phyloP scores from a whole-genome alignment of 2,329 filamentous ascomycete genomes.

The Metarhizium robertsii region DNA sequence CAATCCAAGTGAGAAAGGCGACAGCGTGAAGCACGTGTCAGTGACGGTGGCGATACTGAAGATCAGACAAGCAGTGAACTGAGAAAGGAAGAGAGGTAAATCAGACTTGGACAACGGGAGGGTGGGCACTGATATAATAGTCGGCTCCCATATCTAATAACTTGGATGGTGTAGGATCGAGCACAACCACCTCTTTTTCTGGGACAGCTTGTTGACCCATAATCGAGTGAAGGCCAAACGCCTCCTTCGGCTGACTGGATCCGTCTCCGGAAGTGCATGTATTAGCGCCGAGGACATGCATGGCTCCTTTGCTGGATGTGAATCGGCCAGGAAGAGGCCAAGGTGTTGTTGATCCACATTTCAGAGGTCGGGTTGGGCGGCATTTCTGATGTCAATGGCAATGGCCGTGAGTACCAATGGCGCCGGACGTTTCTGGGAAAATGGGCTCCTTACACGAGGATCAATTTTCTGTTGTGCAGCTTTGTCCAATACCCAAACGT shows the following conservation, averaged over 20 bases:
- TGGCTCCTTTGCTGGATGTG: not conserved
- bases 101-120: not conserved
- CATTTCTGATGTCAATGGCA: constrained; percentile 1
- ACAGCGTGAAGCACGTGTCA: constrained; percentile 5
- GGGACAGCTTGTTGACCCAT: not conserved
- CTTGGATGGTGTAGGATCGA: not conserved
- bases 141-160: not conserved
- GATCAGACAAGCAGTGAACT: not conserved
- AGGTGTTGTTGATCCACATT: constrained; percentile 5
- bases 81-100: not conserved
- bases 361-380: constrained; percentile 3
- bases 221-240: not conserved
- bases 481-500: too few relatives aligned
- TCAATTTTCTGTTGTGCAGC: too few relatives aligned
- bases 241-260: not conserved
- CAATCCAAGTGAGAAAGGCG: constrained; percentile 11
- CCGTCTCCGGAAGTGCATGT: not conserved
- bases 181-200: not conserved
- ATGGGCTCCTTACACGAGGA: too few relatives aligned
- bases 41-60: constrained; percentile 3
- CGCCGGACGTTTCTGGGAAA: too few relatives aligned
- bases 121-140: constrained; percentile 8
- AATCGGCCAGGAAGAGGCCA: not conserved
- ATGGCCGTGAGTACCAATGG: not conserved
- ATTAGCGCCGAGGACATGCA: constrained; percentile 5